Conservation (phyloP, 495 filamentous ascomycete species). For the Aspergillus cavernicola region DNA sequence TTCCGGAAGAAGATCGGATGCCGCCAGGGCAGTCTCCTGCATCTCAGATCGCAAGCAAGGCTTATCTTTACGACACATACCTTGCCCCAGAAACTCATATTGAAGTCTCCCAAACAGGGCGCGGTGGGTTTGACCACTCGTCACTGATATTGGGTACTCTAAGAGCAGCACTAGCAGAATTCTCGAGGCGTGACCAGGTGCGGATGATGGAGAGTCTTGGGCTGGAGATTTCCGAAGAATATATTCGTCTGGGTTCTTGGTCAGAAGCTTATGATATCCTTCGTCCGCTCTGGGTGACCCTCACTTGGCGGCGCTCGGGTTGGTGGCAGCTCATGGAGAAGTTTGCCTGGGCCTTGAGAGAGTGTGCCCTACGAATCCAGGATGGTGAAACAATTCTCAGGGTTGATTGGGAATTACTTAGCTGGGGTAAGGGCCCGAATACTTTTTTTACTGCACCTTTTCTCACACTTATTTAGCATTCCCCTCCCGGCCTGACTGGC, state of each 20-base stretch:
- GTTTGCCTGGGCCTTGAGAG: constrained; percentile 67
- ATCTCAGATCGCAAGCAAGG: constrained; percentile 61
- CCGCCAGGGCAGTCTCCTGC: constrained; percentile 64
- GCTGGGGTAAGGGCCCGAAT: constrained; percentile 51
- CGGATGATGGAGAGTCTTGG: constrained; percentile 65
- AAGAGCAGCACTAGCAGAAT: constrained; percentile 60
- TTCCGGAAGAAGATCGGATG: constrained; percentile 70
- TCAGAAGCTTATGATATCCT: constrained; percentile 63
- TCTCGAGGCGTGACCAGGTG: constrained; percentile 56
- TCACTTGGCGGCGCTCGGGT: constrained; percentile 71
- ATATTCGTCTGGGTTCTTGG: constrained; percentile 61
- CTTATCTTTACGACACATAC: constrained; percentile 78
- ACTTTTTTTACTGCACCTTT: not conserved
- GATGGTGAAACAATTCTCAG: constrained; percentile 64
- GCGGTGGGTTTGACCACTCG: constrained; percentile 59
- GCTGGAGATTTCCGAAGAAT: constrained; percentile 65
- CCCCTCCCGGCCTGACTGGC: constrained; percentile 54
- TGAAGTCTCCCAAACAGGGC: constrained; percentile 58
- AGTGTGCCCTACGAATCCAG: constrained; percentile 62
- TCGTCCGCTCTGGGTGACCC: constrained; percentile 64
- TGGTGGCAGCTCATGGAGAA: constrained; percentile 78
- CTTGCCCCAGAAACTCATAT: constrained; percentile 73
- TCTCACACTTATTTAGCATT: constrained; percentile 45
- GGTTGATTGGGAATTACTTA: constrained; percentile 83
- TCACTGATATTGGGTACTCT: constrained; percentile 57